Conservation (phyloP, 257 asterid genomes). For the Petunia axillaris region DNA sequence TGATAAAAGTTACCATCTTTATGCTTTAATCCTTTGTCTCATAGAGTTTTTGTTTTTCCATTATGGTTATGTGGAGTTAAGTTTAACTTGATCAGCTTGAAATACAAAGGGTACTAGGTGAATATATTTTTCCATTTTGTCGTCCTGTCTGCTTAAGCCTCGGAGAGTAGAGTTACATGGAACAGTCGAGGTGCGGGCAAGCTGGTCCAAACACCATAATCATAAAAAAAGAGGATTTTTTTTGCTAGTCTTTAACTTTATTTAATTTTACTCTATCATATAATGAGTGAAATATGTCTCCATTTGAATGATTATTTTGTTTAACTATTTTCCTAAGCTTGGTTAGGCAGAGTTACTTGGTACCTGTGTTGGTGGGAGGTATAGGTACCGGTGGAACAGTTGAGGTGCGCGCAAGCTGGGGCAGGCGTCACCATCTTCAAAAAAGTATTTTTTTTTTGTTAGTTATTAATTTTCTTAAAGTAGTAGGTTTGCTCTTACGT, state of each 20-base stretch:
- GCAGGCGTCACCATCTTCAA: neutral
- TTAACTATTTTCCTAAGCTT: too few relatives aligned
- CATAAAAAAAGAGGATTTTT: neutral
- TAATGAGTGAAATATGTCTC: too few relatives aligned
- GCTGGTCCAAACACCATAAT: neutral
- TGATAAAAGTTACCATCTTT: neutral
- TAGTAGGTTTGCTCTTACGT: neutral
- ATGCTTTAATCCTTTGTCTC: neutral
- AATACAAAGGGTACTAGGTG: neutral
- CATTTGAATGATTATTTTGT: too few relatives aligned
- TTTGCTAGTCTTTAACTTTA: neutral
- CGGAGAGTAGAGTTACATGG: too few relatives aligned
- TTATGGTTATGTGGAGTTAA: neutral
- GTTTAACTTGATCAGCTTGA: slow-evolving; percentile 10
- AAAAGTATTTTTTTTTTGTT: neutral
- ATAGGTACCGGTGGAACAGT: too few relatives aligned
- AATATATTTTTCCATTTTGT: neutral
- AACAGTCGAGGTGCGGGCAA: too few relatives aligned
- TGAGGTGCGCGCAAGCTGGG: too few relatives aligned
- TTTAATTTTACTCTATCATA: too few relatives aligned
- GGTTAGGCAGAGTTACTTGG: too few relatives aligned
- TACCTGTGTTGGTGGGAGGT: too few relatives aligned
- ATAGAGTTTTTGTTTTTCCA: neutral
- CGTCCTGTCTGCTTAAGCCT: neutral
- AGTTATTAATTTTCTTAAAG: neutral